Evolutionary conservation across 306 rosid genomes (phyloP), one percentile per base, ranked within the genome.

Genomic region (Begonia fuchsioides): DNA sequence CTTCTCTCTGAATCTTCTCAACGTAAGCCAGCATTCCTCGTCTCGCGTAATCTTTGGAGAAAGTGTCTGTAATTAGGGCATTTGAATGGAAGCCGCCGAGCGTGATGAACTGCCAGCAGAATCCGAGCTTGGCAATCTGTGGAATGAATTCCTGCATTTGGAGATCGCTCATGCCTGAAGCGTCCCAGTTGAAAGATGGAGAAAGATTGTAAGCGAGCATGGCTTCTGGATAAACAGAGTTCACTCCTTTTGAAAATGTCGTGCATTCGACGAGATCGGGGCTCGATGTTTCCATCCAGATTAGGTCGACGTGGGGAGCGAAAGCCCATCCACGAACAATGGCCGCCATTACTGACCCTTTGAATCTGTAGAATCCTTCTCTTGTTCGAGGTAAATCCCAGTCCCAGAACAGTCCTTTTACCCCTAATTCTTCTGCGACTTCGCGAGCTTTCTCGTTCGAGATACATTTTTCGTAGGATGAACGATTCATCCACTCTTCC

Each of bases 161-260:
- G 10, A 67, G 54, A 53, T 85, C 83, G 13, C 0, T 85, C 98
- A 92, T 92, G 3, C 94, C 98, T 10, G 95, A 85, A 15, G 98
- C 96, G 61, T 92, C 98, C 98, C 98, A 92, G 2, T 92, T 92
- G 72, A 92, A 92, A 13, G 98, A 92, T 17, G 98, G 98, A 1
- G 96, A 85, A 12, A 92, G 87, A 41, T 92, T 92, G 18, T 92
- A 92, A 0, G 87, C 96, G 51, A 85, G 32, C 96, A 92, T 73
- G 13, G 61, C 71, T 15, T 92, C 72, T 3, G 96, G 94, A 15
- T 52, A 50, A 59, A 48, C 40, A 7, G 76, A 68, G 60, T 61
- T 76, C 43, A 85, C 74, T n/a, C 94, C 98, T 52, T 82, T 65
- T 2, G 98, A 59, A 53, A 92, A 92, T 11, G 71, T 43, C 1